A percentile compares a stretch with the other conserved stretches of the same genome.
Evolutionary conservation across 306 rosid genomes (phyloP).

Genomic region (Gleditsia sinensis): DNA sequence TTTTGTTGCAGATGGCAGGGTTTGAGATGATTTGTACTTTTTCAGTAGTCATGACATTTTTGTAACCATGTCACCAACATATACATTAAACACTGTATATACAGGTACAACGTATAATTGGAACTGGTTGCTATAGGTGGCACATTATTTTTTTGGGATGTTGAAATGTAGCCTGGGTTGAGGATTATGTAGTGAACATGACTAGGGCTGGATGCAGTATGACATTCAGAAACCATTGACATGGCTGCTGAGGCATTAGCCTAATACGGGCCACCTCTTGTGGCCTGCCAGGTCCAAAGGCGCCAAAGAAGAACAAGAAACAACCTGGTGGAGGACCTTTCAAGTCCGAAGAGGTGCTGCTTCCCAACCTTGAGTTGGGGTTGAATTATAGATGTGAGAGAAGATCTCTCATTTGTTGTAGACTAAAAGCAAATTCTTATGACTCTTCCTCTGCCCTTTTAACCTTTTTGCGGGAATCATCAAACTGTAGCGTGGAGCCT

Average conservation of each 20-base stretch:
- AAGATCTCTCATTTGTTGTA: slow-evolving; percentile 34
- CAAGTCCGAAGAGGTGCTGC: slow-evolving; percentile 33
- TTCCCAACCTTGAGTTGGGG: too few species aligned
- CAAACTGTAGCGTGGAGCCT: slow-evolving; percentile 26
- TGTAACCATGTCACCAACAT: slow-evolving; percentile 56
- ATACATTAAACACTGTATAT: slow-evolving; percentile 55
- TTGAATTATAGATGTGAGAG: slow-evolving; percentile 29
- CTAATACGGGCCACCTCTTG: slow-evolving; percentile 19
- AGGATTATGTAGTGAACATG: slow-evolving; percentile 26
- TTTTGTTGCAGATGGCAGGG: slow-evolving; percentile 45
- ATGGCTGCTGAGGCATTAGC: slow-evolving; percentile 40
- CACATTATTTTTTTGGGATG: slow-evolving; percentile 43
- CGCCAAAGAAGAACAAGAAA: slow-evolving; percentile 10
- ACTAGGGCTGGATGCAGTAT: slow-evolving; percentile 36
- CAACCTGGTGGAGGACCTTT: slow-evolving; percentile 28
- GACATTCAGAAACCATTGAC: slow-evolving; percentile 27
- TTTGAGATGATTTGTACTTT: slow-evolving; percentile 48
- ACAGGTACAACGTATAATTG: slow-evolving; percentile 70
- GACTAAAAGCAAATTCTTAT: slow-evolving; percentile 29
- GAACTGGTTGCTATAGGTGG: slow-evolving; percentile 61
- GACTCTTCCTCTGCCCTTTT: slow-evolving; percentile 1
- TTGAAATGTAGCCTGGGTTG: slow-evolving; percentile 41
- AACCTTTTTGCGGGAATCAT: slow-evolving; percentile 32
- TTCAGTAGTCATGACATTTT: slow-evolving; percentile 40
- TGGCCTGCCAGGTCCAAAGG: slow-evolving; percentile 24